These are phyloP conservation scores for Pseudocercospora eumusae DNA, from an alignment of 2,329 filamentous ascomycete genomes.

Conservation along the genomic window DNA sequence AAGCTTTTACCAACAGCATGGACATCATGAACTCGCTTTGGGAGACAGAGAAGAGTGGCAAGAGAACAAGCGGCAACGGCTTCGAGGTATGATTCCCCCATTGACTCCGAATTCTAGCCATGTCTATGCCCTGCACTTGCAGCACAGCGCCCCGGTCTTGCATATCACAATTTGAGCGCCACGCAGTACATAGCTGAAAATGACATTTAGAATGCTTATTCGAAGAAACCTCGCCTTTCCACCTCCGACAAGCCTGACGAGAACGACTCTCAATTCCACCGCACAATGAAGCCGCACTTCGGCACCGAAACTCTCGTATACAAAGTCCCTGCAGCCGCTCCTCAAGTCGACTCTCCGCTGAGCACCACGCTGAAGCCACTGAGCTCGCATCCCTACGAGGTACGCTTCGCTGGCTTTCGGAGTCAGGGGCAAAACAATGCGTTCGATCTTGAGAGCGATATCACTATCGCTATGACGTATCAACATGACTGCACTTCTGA, in stretches of 20 bases:
- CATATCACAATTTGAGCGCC: conserved; percentile 7
- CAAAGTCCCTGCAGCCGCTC: conserved; percentile 49
- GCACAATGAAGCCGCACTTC: conserved; percentile 77
- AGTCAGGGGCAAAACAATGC: neutral
- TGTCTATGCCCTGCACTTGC: neutral
- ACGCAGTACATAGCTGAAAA: conserved; percentile 41
- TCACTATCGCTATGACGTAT: neutral
- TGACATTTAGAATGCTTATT: conserved; percentile 37
- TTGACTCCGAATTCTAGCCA: neutral
- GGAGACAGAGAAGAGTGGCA: conserved; percentile 65
- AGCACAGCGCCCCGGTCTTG: neutral
- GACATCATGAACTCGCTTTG: conserved; percentile 96
- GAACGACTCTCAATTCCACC: conserved; percentile 68
- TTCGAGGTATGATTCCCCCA: conserved; percentile 75
- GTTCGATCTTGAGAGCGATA: neutral
- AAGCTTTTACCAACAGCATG: conserved; percentile 82
- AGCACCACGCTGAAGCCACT: conserved; percentile 59
- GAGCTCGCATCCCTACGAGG: conserved; percentile 63
- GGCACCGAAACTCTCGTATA: conserved; percentile 73
- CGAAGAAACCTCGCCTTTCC: conserved; percentile 37
- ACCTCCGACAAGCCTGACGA: conserved; percentile 65
- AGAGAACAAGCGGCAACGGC: conserved; percentile 29
- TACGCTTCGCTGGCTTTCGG: conserved; percentile 63
- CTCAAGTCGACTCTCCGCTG: conserved; percentile 52
- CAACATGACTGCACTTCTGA: conserved; percentile 27